phyloP scores from a whole-genome alignment of 192 early-diverging fungal species.

The Coemansia sp. region DNA sequence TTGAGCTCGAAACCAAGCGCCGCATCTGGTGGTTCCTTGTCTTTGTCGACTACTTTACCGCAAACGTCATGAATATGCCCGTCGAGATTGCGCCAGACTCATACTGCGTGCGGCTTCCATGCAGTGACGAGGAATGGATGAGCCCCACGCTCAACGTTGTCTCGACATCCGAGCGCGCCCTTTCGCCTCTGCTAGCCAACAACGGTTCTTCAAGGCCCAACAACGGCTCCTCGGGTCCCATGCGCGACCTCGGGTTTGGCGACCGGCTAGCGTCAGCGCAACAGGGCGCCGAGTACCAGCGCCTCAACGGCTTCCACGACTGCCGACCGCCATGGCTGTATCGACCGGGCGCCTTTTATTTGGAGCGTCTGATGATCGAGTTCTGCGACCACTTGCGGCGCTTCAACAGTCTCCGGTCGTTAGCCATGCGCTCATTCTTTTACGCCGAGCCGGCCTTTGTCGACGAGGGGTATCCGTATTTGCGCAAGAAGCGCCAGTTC shows the following conservation, averaged over 20 bases:
- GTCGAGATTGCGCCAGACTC: conserved; percentile 53
- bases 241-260: conserved; percentile 47
- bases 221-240: background rate
- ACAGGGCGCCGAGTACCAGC: conserved; percentile 35
- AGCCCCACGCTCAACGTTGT: conserved; percentile 21
- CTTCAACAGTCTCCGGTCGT: conserved; percentile 49
- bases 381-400: conserved; percentile 52
- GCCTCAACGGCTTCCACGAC: conserved; percentile 48
- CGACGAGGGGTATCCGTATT: conserved; percentile 47
- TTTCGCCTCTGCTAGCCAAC: background rate
- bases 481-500: conserved; percentile 28
- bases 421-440: conserved; percentile 50
- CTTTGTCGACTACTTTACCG: conserved; percentile 54
- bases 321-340: conserved; percentile 53
- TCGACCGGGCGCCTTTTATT: conserved; percentile 45
- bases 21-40: conserved; percentile 56
- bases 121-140: conserved; percentile 52
- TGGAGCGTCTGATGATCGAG: conserved; percentile 55
- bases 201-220: background rate
- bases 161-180: background rate
- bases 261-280: conserved; percentile 24
- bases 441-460: conserved; percentile 44
- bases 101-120: conserved; percentile 53
- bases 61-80: conserved; percentile 56
- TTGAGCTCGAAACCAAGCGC: conserved; percentile 43